A percentile compares a stretch with the other conserved stretches of the same genome.
Conservation (phyloP, 2,329 filamentous ascomycete genomes). For the Ilyonectria destructans region DNA sequence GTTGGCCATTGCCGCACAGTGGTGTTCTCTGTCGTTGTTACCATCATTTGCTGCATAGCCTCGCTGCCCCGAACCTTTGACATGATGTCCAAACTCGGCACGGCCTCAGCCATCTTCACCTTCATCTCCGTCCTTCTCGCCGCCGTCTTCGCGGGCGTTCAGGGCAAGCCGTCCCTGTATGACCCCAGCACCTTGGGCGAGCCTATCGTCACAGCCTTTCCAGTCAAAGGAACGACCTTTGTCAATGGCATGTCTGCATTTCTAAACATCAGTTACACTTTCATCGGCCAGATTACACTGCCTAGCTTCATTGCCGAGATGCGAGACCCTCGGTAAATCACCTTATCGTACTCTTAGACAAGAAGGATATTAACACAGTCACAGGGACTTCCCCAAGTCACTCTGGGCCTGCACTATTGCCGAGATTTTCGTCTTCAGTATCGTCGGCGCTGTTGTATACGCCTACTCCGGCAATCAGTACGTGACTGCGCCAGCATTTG, state of each 20-base stretch:
- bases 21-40: slow-evolving; percentile 82
- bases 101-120: slow-evolving; percentile 87
- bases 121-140: slow-evolving; percentile 91
- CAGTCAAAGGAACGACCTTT: slow-evolving; percentile 81
- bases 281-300: slow-evolving; percentile 95
- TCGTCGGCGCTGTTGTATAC: slow-evolving; percentile 87
- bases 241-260: slow-evolving; percentile 89
- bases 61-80: slow-evolving; percentile 91
- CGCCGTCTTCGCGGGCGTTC: slow-evolving; percentile 84
- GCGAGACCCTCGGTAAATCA: slow-evolving; percentile 71
- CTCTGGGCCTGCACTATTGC: slow-evolving; percentile 92
- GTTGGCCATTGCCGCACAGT: slow-evolving; percentile 81
- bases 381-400: slow-evolving; percentile 90
- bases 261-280: slow-evolving; percentile 96
- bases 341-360: neutral
- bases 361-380: slow-evolving; percentile 47
- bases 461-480: slow-evolving; percentile 93
- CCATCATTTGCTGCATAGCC: slow-evolving; percentile 82
- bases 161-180: slow-evolving; percentile 81
- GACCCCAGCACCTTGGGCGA: slow-evolving; percentile 69
- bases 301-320: slow-evolving; percentile 98
- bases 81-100: slow-evolving; percentile 84
- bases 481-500: slow-evolving; percentile 90
- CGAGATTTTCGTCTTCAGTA: slow-evolving; percentile 88
- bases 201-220: slow-evolving; percentile 79